A percentile compares a stretch with the other conserved stretches of the same genome.
These are phyloP conservation scores for Nakazawaea laoshanensis DNA, from an alignment of 805 yeast genomes.

Conservation along the genomic window DNA sequence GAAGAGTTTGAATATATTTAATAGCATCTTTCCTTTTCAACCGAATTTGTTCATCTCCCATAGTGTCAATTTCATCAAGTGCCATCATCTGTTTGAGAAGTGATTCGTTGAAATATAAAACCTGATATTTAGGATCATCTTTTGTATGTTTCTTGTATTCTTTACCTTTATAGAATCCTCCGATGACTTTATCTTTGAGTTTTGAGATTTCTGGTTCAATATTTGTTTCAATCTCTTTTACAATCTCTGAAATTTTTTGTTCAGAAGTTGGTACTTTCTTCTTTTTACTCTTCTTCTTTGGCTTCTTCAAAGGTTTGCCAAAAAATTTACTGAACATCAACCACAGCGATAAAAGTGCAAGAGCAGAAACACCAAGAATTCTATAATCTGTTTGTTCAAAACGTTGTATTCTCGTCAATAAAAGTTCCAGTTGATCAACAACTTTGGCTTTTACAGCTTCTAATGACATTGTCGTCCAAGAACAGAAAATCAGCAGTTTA, in stretches of 20 bases:
- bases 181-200: constrained; percentile 12
- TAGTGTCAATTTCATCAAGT: constrained; percentile 55
- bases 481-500: no score
- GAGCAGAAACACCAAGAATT: constrained; percentile 5
- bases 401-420: no score
- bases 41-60: constrained; percentile 41
- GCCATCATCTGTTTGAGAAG: constrained; percentile 57
- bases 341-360: constrained; percentile 6
- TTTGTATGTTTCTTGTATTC: constrained; percentile 4
- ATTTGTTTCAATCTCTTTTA: constrained; percentile 1
- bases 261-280: constrained; percentile 3
- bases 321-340: constrained; percentile 3
- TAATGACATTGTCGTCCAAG: no score
- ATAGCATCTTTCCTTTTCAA: constrained; percentile 51
- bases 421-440: no score
- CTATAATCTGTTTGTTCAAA: no score
- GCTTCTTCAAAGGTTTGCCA: background rate
- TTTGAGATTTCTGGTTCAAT: constrained; percentile 2
- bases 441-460: no score
- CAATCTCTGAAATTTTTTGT: constrained; percentile 1
- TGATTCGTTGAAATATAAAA: constrained; percentile 57
- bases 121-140: constrained; percentile 29
- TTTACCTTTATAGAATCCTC: constrained; percentile 4
- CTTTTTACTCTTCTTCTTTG: constrained; percentile 5
- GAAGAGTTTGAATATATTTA: constrained; percentile 49